Percentiles rank a stretch among this genome's conserved stretches.
These are phyloP conservation scores for Yamadazyma triangularis DNA, from an alignment of 1,139 yeast species.

Conservation along the genomic window DNA sequence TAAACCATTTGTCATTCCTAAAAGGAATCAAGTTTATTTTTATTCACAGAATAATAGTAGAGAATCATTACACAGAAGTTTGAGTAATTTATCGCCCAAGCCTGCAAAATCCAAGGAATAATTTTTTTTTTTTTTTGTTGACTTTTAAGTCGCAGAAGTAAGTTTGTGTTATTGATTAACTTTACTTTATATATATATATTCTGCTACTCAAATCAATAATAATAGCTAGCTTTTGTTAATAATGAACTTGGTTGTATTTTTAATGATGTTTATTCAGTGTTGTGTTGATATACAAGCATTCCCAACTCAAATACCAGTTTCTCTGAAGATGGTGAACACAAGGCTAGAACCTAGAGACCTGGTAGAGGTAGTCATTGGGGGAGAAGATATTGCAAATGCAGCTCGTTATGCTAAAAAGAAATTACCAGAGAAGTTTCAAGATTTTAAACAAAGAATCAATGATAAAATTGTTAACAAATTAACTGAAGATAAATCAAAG, in stretches of 20 bases:
- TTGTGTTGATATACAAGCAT: too few relatives aligned
- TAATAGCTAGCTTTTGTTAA: too few relatives aligned
- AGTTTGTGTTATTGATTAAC: too few relatives aligned
- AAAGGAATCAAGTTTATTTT: slow-evolving; percentile 13
- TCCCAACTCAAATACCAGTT: too few relatives aligned
- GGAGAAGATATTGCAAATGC: slow-evolving; percentile 21
- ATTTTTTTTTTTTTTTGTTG: neutral
- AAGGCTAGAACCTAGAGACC: slow-evolving; percentile 11
- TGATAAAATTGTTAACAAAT: slow-evolving; percentile 15
- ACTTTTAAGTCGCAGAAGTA: neutral
- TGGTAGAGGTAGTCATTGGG: slow-evolving; percentile 20
- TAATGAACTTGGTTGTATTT: too few relatives aligned
- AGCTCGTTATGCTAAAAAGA: slow-evolving; percentile 17
- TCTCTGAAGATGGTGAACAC: too few relatives aligned
- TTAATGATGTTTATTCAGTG: too few relatives aligned
- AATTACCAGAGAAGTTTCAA: slow-evolving; percentile 17
- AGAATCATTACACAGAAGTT: slow-evolving; percentile 23
- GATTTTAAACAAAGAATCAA: slow-evolving; percentile 34
- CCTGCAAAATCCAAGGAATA: slow-evolving; percentile 2
- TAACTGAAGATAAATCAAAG: slow-evolving; percentile 3
- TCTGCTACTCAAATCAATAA: too few relatives aligned
- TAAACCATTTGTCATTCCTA: slow-evolving; percentile 34
- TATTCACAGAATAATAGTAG: slow-evolving; percentile 23
- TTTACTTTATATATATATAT: too few relatives aligned
- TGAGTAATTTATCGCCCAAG: slow-evolving; percentile 17